These are phyloP conservation scores for Alternaria angustiovoidea DNA, from an alignment of 2,329 filamentous ascomycete species.

Conservation along the genomic window DNA sequence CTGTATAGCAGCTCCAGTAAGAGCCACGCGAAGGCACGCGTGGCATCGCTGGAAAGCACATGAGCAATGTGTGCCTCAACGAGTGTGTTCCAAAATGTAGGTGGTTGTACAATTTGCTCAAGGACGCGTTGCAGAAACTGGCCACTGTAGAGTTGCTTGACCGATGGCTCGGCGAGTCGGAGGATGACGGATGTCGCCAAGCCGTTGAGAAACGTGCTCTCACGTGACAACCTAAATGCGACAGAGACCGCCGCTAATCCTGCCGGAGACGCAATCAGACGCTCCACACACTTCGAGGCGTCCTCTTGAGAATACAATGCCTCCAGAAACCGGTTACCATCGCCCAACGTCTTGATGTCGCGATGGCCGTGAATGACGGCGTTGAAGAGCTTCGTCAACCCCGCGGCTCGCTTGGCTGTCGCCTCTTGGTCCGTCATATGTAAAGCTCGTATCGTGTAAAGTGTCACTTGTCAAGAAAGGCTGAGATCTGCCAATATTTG, in stretches of 20 bases:
- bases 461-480: background rate
- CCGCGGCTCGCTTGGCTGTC: constrained; percentile 33
- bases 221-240: constrained; percentile 56
- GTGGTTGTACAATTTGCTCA: constrained; percentile 59
- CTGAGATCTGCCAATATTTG: background rate
- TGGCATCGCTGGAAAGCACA: constrained; percentile 32
- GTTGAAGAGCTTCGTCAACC: constrained; percentile 53
- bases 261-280: constrained; percentile 33
- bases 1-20: constrained; percentile 59
- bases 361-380: constrained; percentile 52
- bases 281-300: constrained; percentile 50
- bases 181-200: constrained; percentile 41
- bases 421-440: constrained; percentile 31
- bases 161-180: constrained; percentile 52
- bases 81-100: constrained; percentile 63
- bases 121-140: constrained; percentile 60
- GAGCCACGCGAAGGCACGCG: constrained; percentile 50
- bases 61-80: constrained; percentile 40
- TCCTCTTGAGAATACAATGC: constrained; percentile 56
- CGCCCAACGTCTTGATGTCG: constrained; percentile 46
- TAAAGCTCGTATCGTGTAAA: background rate
- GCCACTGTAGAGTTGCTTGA: constrained; percentile 62
- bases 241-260: constrained; percentile 49
- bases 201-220: constrained; percentile 56
- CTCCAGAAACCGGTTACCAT: constrained; percentile 60